Evolutionary conservation across 2,329 filamentous ascomycete species (phyloP), one percentile per base, ranked within the genome.

Genomic region (Didymosphaeria variabile): DNA sequence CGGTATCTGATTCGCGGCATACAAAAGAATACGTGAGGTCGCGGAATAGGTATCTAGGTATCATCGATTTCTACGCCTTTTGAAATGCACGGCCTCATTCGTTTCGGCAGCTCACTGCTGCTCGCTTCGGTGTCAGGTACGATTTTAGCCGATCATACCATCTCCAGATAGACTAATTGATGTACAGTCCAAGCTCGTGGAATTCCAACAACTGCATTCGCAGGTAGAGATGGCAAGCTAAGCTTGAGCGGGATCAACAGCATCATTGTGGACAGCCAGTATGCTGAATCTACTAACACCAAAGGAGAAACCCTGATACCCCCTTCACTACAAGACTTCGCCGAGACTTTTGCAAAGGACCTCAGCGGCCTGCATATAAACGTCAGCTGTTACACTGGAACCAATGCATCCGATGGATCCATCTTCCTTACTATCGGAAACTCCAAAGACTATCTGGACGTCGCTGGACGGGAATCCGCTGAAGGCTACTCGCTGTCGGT

Each of bases 251-350:
- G 46, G 23, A 50, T 69, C 29, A 57, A 40, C 7, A 47, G 32
- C 3, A 79, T 87, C 51, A 66, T 84, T 13, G 80, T 87, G 10
- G 81, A 87, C 61, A 58, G 67, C 2, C 67, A 69, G 3, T 84
- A 79, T 68, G 76, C 80, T 1, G 64, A 80, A 6, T 60, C 71
- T 0, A 77, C 79, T 5, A 81, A 88, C 65, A 71, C 76, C 0
- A 57, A 73, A 9, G 85, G 85, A 0, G 84, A 87, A 32, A 84
- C 81, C 0, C 70, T 84, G 4, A 84, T 84, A 26, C 83, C 83
- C 0, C 83, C 83, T 0, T 79, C 78, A 0, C 76, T 79, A 0
- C 58, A 71, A 13, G 79, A 82, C 1, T 84, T 84, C 44, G 82
- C 82, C 0, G 55, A 69, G 12, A 78, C 77, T 0, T 84, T 85